phyloP scores from a whole-genome alignment of 805 yeast genomes.

The Starmerella lactis-condensi region DNA sequence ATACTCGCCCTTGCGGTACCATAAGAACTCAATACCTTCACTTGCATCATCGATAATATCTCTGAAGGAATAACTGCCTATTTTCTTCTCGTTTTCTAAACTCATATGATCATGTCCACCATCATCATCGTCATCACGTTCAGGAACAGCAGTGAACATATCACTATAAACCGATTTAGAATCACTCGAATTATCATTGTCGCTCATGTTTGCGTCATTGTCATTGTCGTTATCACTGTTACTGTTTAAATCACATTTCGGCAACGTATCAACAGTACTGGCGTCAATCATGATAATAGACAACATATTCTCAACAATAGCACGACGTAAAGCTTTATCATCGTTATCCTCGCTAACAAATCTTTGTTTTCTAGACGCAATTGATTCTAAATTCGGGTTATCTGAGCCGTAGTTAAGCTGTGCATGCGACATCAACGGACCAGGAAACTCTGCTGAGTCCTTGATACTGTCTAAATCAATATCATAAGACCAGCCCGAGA shows the following conservation, averaged over 20 bases:
- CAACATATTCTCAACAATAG: slow-evolving; percentile 16
- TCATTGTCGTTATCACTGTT: neutral
- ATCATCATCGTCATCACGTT: neutral
- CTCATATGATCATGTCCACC: neutral
- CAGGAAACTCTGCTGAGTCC: slow-evolving; percentile 37
- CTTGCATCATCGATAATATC: slow-evolving; percentile 23
- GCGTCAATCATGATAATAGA: slow-evolving; percentile 14
- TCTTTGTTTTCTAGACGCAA: neutral
- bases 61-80: slow-evolving; percentile 24
- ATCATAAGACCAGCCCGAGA: slow-evolving; percentile 2
- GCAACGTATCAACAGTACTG: neutral
- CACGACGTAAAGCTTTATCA: slow-evolving; percentile 12
- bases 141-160: no score
- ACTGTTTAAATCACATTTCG: neutral
- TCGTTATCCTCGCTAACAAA: slow-evolving; percentile 7
- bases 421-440: slow-evolving; percentile 66
- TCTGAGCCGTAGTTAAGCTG: slow-evolving; percentile 28
- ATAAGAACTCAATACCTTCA: slow-evolving; percentile 37
- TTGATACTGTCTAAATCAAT: slow-evolving; percentile 7
- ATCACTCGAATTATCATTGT: neutral
- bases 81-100: neutral
- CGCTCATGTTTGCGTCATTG: neutral
- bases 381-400: slow-evolving; percentile 1
- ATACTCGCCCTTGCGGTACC: slow-evolving; percentile 33
- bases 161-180: slow-evolving; percentile 20